phyloP scores from a whole-genome alignment of 306 rosid species.

The Astragalus membranaceus region DNA sequence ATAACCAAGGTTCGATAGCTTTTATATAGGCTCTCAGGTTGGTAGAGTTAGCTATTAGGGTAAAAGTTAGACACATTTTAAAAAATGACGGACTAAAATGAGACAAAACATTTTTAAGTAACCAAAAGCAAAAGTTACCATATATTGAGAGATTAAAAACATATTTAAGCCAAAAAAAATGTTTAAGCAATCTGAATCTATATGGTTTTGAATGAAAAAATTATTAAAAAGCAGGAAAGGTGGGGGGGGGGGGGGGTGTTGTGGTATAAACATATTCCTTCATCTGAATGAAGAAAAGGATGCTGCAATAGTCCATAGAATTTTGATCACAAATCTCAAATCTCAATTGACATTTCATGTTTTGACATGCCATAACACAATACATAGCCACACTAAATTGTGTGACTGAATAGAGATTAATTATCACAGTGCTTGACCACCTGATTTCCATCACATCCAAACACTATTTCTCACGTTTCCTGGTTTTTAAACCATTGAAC shows the following conservation, averaged over 20 bases:
- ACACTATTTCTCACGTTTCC: conserved; percentile 5
- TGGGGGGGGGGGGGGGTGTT: no score
- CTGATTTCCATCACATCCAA: conserved; percentile 30
- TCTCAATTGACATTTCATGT: conserved; percentile 29
- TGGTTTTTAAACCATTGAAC: no score
- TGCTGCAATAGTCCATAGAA: conserved; percentile 7
- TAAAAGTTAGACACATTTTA: no score
- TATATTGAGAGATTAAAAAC: no score
- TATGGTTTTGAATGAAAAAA: conserved; percentile 21
- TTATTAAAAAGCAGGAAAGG: conserved; percentile 4
- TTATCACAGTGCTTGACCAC: conserved; percentile 25
- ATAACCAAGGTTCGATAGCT: no score
- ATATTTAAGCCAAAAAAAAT: neutral
- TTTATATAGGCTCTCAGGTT: no score
- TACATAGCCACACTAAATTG: neutral
- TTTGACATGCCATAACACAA: conserved; percentile 25
- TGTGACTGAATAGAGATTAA: conserved; percentile 18
- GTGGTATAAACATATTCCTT: conserved; percentile 15
- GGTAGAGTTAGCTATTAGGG: no score
- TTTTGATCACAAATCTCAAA: conserved; percentile 9
- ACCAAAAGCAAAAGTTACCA: no score
- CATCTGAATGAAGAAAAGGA: conserved; percentile 26
- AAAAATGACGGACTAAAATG: no score
- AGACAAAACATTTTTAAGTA: neutral
- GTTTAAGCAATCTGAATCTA: conserved; percentile 21